Evolutionary conservation across 2,329 filamentous ascomycete genomes (phyloP).

Genomic region (Aurifilum marmelostoma): DNA sequence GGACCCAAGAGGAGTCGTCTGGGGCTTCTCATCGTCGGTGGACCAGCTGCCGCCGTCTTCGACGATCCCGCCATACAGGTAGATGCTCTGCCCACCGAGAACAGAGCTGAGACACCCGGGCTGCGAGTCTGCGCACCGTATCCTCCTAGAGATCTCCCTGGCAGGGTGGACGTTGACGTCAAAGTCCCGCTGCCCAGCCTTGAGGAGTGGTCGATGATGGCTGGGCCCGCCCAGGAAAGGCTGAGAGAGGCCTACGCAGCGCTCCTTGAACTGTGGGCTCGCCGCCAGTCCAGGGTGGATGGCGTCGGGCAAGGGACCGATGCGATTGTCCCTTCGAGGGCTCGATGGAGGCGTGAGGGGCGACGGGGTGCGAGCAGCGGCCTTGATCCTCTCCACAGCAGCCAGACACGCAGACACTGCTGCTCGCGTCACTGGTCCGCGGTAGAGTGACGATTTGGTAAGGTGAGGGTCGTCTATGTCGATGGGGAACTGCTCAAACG

Average conservation of each 20-base stretch:
- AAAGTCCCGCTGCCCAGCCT: constrained; percentile 44
- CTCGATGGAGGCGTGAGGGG: constrained; percentile 30
- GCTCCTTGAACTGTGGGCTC: constrained; percentile 33
- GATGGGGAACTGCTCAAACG: constrained; percentile 46
- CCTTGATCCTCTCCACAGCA: constrained; percentile 42
- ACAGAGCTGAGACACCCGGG: constrained; percentile 44
- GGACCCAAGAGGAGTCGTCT: constrained; percentile 32
- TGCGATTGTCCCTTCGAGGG: constrained; percentile 6
- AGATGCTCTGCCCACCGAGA: constrained; percentile 43
- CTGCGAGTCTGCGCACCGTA: constrained; percentile 46
- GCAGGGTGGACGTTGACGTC: constrained; percentile 40
- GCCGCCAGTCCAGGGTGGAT: constrained; percentile 36
- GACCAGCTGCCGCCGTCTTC: constrained; percentile 39
- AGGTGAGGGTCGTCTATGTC: constrained; percentile 44
- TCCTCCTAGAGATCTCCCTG: constrained; percentile 45
- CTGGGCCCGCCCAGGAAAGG: constrained; percentile 44
- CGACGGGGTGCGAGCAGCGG: constrained; percentile 33
- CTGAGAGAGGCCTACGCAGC: constrained; percentile 40
- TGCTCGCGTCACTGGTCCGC: constrained; percentile 43
- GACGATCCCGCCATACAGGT: constrained; percentile 46
- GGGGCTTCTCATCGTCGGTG: constrained; percentile 18
- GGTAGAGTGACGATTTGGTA: constrained; percentile 47
- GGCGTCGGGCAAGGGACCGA: neutral
- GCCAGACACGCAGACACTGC: constrained; percentile 42
- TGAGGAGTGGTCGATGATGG: constrained; percentile 43